Conservation (phyloP, 2,329 filamentous ascomycete genomes). For the Geosmithia flava region DNA sequence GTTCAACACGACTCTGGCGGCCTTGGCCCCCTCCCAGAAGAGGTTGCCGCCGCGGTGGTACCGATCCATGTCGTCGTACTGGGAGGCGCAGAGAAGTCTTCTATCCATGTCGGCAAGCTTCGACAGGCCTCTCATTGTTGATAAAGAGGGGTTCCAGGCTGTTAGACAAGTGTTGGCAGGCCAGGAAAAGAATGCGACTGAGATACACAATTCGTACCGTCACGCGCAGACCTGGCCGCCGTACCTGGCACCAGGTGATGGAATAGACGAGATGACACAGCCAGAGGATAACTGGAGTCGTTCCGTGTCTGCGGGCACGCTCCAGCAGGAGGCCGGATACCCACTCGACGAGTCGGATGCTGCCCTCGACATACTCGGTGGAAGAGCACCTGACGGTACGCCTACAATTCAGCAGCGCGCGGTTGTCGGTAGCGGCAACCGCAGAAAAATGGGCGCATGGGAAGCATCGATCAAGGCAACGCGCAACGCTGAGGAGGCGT, state of each 20-base stretch:
- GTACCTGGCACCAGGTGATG: constrained; percentile 43
- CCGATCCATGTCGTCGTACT: constrained; percentile 4
- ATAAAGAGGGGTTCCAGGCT: constrained; percentile 36
- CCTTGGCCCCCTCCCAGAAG: background rate
- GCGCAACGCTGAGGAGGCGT: constrained; percentile 48
- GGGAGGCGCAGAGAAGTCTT: constrained; percentile 23
- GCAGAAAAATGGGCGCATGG: constrained; percentile 26
- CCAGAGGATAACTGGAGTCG: constrained; percentile 41
- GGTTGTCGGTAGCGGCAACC: constrained; percentile 4
- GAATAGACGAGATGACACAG: constrained; percentile 42
- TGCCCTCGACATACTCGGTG: constrained; percentile 39
- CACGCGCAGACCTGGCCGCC: constrained; percentile 47
- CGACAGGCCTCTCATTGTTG: constrained; percentile 35
- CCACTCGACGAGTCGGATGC: constrained; percentile 30
- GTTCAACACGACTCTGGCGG: constrained; percentile 1
- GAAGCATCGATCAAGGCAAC: constrained; percentile 45
- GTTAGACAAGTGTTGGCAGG: constrained; percentile 41
- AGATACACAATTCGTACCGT: constrained; percentile 33
- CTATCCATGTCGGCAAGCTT: constrained; percentile 37
- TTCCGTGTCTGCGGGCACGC: constrained; percentile 35
- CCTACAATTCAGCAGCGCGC: constrained; percentile 42
- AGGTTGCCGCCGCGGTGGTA: constrained; percentile 1
- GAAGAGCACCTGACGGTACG: constrained; percentile 32
- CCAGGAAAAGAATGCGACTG: constrained; percentile 36
- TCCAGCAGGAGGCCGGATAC: constrained; percentile 47